Percentiles rank a stretch among this genome's conserved stretches.
These are phyloP conservation scores for Salisapilia sapeloensis DNA, from an alignment of 352 stramenopile genomes.

Conservation along the genomic window DNA sequence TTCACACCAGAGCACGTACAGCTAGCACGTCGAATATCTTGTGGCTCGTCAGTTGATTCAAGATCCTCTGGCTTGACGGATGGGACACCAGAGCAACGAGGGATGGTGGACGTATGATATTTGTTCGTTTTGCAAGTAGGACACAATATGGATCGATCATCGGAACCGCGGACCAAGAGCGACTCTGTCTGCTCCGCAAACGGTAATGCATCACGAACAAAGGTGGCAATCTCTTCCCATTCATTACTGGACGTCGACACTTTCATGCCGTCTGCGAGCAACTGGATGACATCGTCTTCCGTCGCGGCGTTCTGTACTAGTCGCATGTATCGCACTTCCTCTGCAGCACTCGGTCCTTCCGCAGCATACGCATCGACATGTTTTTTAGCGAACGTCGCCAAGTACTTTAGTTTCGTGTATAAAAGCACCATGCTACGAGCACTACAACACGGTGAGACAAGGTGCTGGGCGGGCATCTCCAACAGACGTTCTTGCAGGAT, in stretches of 20 bases:
- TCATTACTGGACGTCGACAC: conserved; percentile 52
- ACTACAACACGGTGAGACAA: conserved; percentile 65
- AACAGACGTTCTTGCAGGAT: conserved; percentile 57
- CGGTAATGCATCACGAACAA: conserved; percentile 48
- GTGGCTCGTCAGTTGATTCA: no score
- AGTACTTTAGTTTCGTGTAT: conserved; percentile 74
- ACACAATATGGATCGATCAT: conserved; percentile 69
- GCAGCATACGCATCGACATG: conserved; percentile 44
- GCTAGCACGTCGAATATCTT: conserved; percentile 59
- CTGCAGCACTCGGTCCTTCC: conserved; percentile 23
- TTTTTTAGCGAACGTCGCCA: conserved; percentile 44
- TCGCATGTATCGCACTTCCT: conserved; percentile 48
- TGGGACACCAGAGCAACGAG: conserved; percentile 16
- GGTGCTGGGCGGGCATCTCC: conserved; percentile 58
- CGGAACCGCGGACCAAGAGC: conserved; percentile 63
- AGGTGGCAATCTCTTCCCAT: conserved; percentile 67
- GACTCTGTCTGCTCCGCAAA: conserved; percentile 78
- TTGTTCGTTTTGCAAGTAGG: conserved; percentile 74
- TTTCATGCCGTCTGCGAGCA: conserved; percentile 40
- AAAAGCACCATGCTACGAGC: conserved; percentile 60
- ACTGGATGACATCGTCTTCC: conserved; percentile 39
- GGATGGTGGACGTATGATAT: conserved; percentile 74
- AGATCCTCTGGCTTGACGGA: no score
- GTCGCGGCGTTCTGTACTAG: conserved; percentile 40
- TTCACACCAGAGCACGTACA: conserved; percentile 78